Evolutionary conservation across 495 filamentous ascomycete genomes (phyloP).

Genomic region (Mytilinidion resinicola): DNA sequence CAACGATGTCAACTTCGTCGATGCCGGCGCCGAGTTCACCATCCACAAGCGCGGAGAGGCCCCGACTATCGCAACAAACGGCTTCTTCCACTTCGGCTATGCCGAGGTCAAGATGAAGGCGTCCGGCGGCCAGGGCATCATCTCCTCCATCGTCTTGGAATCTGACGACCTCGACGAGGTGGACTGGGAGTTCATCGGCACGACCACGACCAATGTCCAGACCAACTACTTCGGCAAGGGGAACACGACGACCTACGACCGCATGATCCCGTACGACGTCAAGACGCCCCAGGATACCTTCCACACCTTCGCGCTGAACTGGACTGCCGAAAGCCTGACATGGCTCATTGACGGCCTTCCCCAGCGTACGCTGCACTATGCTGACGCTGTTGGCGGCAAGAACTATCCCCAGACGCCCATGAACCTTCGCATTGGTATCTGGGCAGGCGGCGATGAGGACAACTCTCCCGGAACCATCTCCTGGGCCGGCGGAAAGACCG

Average conservation of each 20-base stretch:
- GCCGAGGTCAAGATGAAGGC: conserved; percentile 68
- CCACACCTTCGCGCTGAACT: conserved; percentile 80
- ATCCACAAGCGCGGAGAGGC: conserved; percentile 64
- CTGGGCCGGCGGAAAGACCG: conserved; percentile 75
- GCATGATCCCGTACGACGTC: conserved; percentile 53
- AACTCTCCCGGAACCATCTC: conserved; percentile 44
- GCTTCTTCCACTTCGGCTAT: conserved; percentile 73
- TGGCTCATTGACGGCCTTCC: conserved; percentile 67
- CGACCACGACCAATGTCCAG: conserved; percentile 54
- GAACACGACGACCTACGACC: conserved; percentile 57
- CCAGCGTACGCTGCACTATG: conserved; percentile 62
- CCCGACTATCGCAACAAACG: conserved; percentile 65
- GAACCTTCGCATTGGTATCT: conserved; percentile 75
- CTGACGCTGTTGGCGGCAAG: conserved; percentile 49
- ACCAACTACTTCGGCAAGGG: conserved; percentile 90
- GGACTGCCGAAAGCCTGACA: conserved; percentile 64
- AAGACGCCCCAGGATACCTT: conserved; percentile 49
- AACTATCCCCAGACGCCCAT: conserved; percentile 81
- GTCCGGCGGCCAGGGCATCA: conserved; percentile 64
- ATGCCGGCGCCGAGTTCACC: conserved; percentile 60
- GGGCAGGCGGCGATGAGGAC: conserved; percentile 72
- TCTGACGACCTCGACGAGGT: conserved; percentile 86
- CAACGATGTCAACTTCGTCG: conserved; percentile 49
- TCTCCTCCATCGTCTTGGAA: conserved; percentile 76
- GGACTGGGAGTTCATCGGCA: conserved; percentile 61